phyloP scores from a whole-genome alignment of 495 filamentous ascomycete genomes.

The Lasiosphaeriaceae sp. region DNA sequence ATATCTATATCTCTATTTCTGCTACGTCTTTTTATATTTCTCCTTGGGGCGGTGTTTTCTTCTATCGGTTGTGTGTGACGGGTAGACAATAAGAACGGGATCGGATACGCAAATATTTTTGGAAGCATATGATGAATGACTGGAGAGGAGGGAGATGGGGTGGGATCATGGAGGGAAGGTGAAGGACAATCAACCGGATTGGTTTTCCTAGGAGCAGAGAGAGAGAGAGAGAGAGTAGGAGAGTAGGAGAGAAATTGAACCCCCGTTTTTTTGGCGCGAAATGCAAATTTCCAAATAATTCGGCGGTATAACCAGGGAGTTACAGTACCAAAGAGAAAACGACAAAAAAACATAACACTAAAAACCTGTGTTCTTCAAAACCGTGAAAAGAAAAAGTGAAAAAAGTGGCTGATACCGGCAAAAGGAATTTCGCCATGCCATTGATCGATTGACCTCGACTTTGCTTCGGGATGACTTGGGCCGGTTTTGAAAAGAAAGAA shows the following conservation, averaged over 20 bases:
- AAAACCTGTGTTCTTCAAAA: too few relatives aligned
- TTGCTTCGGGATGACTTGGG: too few relatives aligned
- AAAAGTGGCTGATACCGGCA: neutral
- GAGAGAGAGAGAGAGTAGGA: neutral
- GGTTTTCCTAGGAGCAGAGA: conserved; percentile 9
- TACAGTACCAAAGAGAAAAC: neutral
- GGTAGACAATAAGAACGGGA: conserved; percentile 8
- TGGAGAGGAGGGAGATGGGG: neutral
- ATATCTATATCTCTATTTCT: neutral
- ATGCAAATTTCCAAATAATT: neutral
- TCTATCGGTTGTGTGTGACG: conserved; percentile 1
- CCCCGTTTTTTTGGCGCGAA: neutral
- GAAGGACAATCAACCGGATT: conserved; percentile 11
- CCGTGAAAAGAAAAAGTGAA: neutral
- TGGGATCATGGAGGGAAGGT: neutral
- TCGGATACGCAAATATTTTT: neutral
- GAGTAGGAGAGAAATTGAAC: conserved; percentile 1
- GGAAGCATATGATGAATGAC: neutral
- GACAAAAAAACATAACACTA: too few relatives aligned
- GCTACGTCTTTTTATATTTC: neutral
- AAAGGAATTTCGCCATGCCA: too few relatives aligned
- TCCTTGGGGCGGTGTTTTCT: neutral
- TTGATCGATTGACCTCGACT: too few relatives aligned
- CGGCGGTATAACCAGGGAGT: neutral
- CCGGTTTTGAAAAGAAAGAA: too few relatives aligned